Evolutionary conservation across 192 early-diverging fungal genomes (phyloP), one percentile per base, ranked within the genome.

Genomic region (Backusella liffmaniae): DNA sequence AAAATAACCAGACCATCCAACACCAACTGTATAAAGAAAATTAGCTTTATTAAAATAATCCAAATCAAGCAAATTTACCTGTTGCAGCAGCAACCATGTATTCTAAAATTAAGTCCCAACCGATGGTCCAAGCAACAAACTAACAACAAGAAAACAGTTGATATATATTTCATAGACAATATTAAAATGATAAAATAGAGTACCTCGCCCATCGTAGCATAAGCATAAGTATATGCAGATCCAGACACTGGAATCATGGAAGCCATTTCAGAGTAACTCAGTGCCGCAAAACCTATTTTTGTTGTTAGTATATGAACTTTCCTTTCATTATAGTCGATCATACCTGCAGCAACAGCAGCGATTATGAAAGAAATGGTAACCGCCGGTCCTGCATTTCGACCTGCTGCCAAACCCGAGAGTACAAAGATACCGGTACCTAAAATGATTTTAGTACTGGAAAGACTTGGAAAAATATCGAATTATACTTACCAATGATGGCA

Each of bases 41-140:
- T 62, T 13, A 26, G 62, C 18, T 30, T n/a, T 53, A 42, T 26
- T 76, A 51, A 26, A 36, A 39, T 65, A 73, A 23, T 21, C 5
- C 7, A 65, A 35, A 34, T 4, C 37, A 30, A 65, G 21, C 5
- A 66, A 36, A 65, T 37, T 79, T 70, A 74, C 88, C 86, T 16
- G 94, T 91, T 0, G 94, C 92, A 21, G 94, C 92, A 3, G 92
- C 92, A 16, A 96, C 91, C 79, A 95, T 84, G 79, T 95, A 97
- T 83, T 97, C 96, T 34, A 97, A 82, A 12, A 95, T 92, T 41
- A 97, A 80, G 82, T 95, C 92, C 96, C 96, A 97, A 15, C 94
- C 95, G 75, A 96, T 92, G 49, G 94, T 92, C 96, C 96, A 97
- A 1, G 91, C 95, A 23, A 94, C 74, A 26, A 96, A 79, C 69